These are phyloP conservation scores for Aspergillus sp. DNA, from an alignment of 2,329 filamentous ascomycete genomes.

Conservation along the genomic window DNA sequence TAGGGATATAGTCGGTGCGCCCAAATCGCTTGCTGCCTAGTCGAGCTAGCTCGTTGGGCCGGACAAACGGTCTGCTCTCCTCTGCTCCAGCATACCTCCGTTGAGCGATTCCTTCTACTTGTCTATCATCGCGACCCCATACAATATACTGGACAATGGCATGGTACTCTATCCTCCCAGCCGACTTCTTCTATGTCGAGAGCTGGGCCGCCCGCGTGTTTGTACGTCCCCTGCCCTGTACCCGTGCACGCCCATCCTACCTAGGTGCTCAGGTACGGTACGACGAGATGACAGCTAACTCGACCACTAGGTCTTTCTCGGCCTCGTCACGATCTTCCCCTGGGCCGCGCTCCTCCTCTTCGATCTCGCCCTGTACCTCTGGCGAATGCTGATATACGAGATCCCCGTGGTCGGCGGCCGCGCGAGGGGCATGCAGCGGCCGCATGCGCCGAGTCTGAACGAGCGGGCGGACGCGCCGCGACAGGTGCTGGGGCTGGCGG, in stretches of 20 bases:
- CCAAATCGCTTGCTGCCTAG: not conserved
- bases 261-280: not conserved
- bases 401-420: constrained; percentile 60
- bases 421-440: constrained; percentile 57
- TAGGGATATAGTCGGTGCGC: not conserved
- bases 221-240: constrained; percentile 50
- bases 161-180: constrained; percentile 64
- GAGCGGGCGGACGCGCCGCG: constrained; percentile 53
- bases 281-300: too few relatives aligned
- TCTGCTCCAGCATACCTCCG: not conserved
- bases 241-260: too few relatives aligned
- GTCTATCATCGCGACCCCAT: too few relatives aligned
- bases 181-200: constrained; percentile 56
- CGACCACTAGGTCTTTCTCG: constrained; percentile 59
- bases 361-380: constrained; percentile 61
- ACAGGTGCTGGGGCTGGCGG: constrained; percentile 28
- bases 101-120: too few relatives aligned
- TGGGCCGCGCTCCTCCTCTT: constrained; percentile 63
- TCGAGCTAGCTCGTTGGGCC: too few relatives aligned
- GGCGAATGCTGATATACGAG: constrained; percentile 57
- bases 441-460: constrained; percentile 60
- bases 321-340: constrained; percentile 58
- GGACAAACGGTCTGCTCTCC: not conserved
- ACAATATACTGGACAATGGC: constrained; percentile 49
- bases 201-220: constrained; percentile 62